A percentile compares a stretch with the other conserved stretches of the same genome.
Evolutionary conservation across 805 yeast genomes (phyloP).

Genomic region (Teunomyces cretensis): DNA sequence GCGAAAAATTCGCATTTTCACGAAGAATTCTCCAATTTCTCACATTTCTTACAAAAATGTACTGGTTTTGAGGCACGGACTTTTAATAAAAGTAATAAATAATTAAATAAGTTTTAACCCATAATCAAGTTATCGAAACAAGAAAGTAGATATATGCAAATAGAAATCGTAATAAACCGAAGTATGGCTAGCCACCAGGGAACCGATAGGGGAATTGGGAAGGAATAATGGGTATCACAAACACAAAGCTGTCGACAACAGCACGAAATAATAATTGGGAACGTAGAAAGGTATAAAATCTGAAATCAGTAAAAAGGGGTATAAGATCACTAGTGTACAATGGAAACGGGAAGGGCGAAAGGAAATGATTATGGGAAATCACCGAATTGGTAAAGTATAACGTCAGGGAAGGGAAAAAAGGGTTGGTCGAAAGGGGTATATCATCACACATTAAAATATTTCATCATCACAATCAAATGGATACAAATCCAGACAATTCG

Average conservation of each 20-base stretch:
- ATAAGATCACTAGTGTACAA: constrained; percentile 6
- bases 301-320: neutral
- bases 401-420: neutral
- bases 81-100: too few species aligned
- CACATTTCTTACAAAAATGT: neutral
- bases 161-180: neutral
- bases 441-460: constrained; percentile 2
- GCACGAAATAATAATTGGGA: neutral
- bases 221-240: neutral
- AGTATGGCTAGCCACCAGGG: neutral
- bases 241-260: neutral
- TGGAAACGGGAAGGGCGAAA: constrained; percentile 5
- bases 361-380: neutral
- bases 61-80: too few species aligned
- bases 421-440: too few species aligned
- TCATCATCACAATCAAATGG: constrained; percentile 7
- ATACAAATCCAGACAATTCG: constrained; percentile 20
- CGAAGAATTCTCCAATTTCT: too few species aligned
- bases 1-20: too few species aligned
- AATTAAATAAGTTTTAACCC: neutral
- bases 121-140: neutral
- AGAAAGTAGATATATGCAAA: neutral
- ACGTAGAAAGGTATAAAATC: neutral
- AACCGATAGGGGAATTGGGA: neutral
- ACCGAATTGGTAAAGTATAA: neutral